phyloP scores from a whole-genome alignment of 805 yeast species.

The Kazachstania kunashirensis region DNA sequence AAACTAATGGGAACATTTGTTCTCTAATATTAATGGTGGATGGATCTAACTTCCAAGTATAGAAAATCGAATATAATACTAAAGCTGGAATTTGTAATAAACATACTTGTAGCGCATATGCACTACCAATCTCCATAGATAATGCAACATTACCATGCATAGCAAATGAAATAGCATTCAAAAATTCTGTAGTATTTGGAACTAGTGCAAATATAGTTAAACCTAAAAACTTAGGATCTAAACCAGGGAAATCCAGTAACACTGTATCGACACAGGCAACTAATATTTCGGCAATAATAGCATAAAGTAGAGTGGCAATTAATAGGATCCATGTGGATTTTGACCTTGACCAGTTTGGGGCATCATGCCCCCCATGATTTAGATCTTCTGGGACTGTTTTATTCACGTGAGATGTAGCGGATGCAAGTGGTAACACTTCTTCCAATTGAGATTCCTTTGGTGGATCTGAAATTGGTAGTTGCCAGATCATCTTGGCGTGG shows the following conservation, averaged over 20 bases:
- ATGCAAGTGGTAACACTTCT: slow-evolving; percentile 2
- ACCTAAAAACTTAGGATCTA: slow-evolving; percentile 85
- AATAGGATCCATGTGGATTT: slow-evolving; percentile 77
- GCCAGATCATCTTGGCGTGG: slow-evolving; percentile 96
- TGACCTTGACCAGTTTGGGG: slow-evolving; percentile 90
- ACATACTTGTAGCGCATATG: slow-evolving; percentile 93
- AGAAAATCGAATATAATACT: slow-evolving; percentile 62
- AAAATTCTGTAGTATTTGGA: slow-evolving; percentile 93
- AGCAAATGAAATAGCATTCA: slow-evolving; percentile 95
- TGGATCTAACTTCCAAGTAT: slow-evolving; percentile 30
- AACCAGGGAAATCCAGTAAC: slow-evolving; percentile 54
- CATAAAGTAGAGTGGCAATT: slow-evolving; percentile 78
- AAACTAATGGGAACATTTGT: slow-evolving; percentile 58
- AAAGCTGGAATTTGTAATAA: slow-evolving; percentile 86
- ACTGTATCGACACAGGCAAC: slow-evolving; percentile 91
- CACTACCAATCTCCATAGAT: slow-evolving; percentile 96
- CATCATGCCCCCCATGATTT: slow-evolving; percentile 65
- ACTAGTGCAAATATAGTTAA: slow-evolving; percentile 90
- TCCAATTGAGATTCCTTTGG: slow-evolving; percentile 12
- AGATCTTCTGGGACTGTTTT: neutral
- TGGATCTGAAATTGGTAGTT: slow-evolving; percentile 26
- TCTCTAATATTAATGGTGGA: slow-evolving; percentile 27
- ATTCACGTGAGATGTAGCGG: slow-evolving; percentile 7
- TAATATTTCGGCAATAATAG: slow-evolving; percentile 86
- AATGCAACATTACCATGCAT: slow-evolving; percentile 91